Percentiles rank a stretch among this genome's conserved stretches.
These are phyloP conservation scores for Saturnispora zaruensis DNA, from an alignment of 805 yeast species.

Conservation along the genomic window DNA sequence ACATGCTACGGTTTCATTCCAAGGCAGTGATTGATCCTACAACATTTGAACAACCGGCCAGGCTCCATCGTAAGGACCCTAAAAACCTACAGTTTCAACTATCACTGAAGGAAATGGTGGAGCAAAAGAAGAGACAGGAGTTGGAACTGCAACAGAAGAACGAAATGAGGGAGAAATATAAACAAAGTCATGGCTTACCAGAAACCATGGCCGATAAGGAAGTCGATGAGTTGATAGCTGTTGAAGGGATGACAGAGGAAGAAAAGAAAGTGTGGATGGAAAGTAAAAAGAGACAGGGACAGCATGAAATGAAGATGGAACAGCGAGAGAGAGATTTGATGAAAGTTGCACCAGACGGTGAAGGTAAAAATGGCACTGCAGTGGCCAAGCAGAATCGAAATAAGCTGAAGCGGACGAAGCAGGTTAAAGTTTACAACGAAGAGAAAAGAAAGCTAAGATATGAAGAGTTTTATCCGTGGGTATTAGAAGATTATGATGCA, in stretches of 20 bases:
- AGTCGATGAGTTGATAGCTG: constrained; percentile 25
- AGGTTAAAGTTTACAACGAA: constrained; percentile 73
- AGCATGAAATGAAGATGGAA: constrained; percentile 27
- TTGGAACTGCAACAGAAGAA: constrained; percentile 31
- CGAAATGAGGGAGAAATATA: constrained; percentile 32
- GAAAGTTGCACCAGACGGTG: constrained; percentile 90
- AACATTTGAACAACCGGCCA: constrained; percentile 68
- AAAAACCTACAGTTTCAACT: constrained; percentile 81
- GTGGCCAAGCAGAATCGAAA: constrained; percentile 2
- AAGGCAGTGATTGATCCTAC: constrained; percentile 49
- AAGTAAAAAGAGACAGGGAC: constrained; percentile 20
- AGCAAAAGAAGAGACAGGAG: constrained; percentile 42
- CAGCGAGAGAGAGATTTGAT: constrained; percentile 41
- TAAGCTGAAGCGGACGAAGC: constrained; percentile 61
- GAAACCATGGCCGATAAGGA: constrained; percentile 16
- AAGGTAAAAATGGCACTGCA: constrained; percentile 36
- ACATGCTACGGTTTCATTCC: constrained; percentile 5
- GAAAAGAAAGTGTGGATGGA: constrained; percentile 30
- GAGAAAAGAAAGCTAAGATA: constrained; percentile 76
- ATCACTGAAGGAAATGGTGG: constrained; percentile 67
- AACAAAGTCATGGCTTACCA: constrained; percentile 10
- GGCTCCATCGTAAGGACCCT: constrained; percentile 91
- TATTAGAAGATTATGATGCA: constrained; percentile 93
- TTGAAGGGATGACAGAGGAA: constrained; percentile 31
- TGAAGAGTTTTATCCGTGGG: constrained; percentile 98